Percentiles rank a stretch among this genome's conserved stretches.
phyloP scores from a whole-genome alignment of 352 stramenopile genomes.

The Pythium periplocum region DNA sequence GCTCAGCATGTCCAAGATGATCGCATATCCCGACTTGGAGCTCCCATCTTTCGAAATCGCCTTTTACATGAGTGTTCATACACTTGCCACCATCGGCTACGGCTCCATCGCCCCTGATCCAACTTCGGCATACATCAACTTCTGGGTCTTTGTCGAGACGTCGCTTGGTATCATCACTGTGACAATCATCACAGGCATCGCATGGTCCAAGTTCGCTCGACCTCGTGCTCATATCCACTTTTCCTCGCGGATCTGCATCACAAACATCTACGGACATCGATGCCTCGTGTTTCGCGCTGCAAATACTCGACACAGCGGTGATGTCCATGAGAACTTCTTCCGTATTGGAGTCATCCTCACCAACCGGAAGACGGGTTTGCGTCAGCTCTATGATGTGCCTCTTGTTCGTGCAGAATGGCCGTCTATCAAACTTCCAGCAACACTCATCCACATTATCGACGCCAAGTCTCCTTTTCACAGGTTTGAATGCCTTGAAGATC shows the following conservation, averaged over 20 bases:
- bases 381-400: slow-evolving; percentile 80
- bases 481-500: slow-evolving; percentile 64
- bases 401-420: slow-evolving; percentile 76
- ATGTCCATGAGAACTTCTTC: slow-evolving; percentile 82
- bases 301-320: slow-evolving; percentile 73
- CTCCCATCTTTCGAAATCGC: slow-evolving; percentile 56
- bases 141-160: slow-evolving; percentile 74
- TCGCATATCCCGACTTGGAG: slow-evolving; percentile 38
- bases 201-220: slow-evolving; percentile 82
- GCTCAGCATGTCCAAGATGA: slow-evolving; percentile 29
- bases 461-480: slow-evolving; percentile 73
- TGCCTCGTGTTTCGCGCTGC: slow-evolving; percentile 77
- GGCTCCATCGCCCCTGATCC: slow-evolving; percentile 55
- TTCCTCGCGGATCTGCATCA: slow-evolving; percentile 59
- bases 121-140: slow-evolving; percentile 61
- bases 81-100: slow-evolving; percentile 76
- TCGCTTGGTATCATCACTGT: slow-evolving; percentile 68
- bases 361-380: slow-evolving; percentile 73
- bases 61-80: slow-evolving; percentile 83
- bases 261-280: slow-evolving; percentile 65
- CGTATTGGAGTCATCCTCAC: slow-evolving; percentile 79
- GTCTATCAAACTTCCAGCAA: slow-evolving; percentile 77
- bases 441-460: slow-evolving; percentile 81
- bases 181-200: slow-evolving; percentile 84
- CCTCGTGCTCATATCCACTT: slow-evolving; percentile 81